Percentiles rank a stretch among this genome's conserved stretches.
Conservation (phyloP, 257 asterid species). For the Orobanche coerulescens region DNA sequence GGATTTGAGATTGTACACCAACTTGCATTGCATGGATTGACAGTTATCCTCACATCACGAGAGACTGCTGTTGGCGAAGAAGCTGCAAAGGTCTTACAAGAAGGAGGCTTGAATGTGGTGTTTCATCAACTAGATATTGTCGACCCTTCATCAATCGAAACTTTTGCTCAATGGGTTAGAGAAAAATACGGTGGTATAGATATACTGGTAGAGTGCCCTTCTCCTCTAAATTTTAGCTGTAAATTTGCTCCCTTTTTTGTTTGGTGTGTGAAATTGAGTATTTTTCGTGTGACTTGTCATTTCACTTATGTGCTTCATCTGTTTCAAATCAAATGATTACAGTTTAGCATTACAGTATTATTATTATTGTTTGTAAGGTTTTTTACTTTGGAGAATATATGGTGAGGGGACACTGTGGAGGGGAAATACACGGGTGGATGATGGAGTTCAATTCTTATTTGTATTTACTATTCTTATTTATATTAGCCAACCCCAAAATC, state of each 20-base stretch:
- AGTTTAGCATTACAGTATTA: background rate
- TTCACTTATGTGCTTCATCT: background rate
- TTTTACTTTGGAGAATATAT: no score
- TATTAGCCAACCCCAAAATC: no score
- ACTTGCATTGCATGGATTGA: constrained; percentile 70
- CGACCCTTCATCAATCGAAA: constrained; percentile 53
- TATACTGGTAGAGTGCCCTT: constrained; percentile 53
- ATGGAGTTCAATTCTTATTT: no score
- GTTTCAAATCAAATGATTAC: background rate
- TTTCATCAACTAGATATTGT: constrained; percentile 76
- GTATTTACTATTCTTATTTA: no score
- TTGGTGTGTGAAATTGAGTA: no score
- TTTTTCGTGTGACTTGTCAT: background rate
- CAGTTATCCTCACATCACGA: constrained; percentile 78
- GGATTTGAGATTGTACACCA: constrained; percentile 87
- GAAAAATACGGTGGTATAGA: constrained; percentile 69
- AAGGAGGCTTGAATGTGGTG: constrained; percentile 63
- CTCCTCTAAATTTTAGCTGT: background rate
- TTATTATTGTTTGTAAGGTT: background rate
- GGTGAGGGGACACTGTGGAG: no score
- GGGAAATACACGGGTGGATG: no score
- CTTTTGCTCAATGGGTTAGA: constrained; percentile 54
- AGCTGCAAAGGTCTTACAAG: constrained; percentile 68
- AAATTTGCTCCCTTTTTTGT: background rate
- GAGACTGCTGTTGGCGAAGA: constrained; percentile 72